phyloP scores from a whole-genome alignment of 2,329 filamentous ascomycete species.

The Monosporascus sp. region DNA sequence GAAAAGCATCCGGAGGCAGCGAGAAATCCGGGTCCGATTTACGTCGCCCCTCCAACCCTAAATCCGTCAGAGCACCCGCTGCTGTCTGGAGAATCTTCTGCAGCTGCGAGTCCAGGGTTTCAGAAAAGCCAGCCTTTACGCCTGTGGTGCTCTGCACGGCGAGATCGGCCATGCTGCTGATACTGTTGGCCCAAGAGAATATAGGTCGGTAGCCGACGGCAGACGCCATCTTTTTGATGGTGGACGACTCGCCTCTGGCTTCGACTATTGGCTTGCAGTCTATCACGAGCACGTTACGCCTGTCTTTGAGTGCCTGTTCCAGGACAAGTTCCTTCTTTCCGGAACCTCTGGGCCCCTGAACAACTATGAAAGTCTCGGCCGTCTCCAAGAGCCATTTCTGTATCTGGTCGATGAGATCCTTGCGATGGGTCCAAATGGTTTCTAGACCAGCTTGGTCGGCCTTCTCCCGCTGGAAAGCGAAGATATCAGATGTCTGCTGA shows the following conservation, averaged over 20 bases:
- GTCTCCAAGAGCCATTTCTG: constrained; percentile 83
- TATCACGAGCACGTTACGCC: constrained; percentile 73
- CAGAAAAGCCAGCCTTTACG: constrained; percentile 89
- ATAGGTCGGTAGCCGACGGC: constrained; percentile 89
- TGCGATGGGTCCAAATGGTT: constrained; percentile 83
- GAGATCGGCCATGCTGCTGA: constrained; percentile 87
- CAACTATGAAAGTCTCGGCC: constrained; percentile 84
- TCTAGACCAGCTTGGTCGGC: constrained; percentile 65
- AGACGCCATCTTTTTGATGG: constrained; percentile 72
- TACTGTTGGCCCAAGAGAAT: constrained; percentile 93
- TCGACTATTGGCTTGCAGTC: constrained; percentile 94
- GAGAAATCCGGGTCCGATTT: constrained; percentile 69
- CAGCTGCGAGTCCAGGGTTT: constrained; percentile 84
- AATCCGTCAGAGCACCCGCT: constrained; percentile 68
- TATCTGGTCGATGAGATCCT: constrained; percentile 74
- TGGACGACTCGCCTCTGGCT: constrained; percentile 79
- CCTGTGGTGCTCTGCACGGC: constrained; percentile 92
- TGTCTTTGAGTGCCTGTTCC: constrained; percentile 72
- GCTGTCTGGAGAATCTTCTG: constrained; percentile 86
- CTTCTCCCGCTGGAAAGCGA: constrained; percentile 52
- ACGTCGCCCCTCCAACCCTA: constrained; percentile 63
- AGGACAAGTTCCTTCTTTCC: constrained; percentile 86
- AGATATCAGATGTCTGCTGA: constrained; percentile 60
- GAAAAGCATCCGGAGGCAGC: constrained; percentile 76
- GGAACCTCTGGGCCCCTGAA: constrained; percentile 86